phyloP scores from a whole-genome alignment of 108 stramenopile species.

The Craspedostauros australis region DNA sequence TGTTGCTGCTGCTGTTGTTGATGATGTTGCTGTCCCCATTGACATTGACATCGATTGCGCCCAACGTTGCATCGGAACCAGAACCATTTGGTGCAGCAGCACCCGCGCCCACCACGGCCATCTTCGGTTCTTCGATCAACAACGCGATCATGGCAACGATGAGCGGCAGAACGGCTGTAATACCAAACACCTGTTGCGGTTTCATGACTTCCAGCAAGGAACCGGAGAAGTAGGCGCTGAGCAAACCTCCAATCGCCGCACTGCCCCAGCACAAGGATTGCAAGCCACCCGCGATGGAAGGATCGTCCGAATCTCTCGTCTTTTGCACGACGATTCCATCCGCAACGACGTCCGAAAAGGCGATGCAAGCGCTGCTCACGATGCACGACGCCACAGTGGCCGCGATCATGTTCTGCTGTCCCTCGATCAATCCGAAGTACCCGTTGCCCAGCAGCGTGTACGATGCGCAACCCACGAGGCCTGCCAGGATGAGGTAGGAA shows the following conservation, averaged over 20 bases:
- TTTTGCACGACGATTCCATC: slow-evolving; percentile 94
- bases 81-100: background rate
- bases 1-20: background rate
- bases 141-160: slow-evolving; percentile 73
- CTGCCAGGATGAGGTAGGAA: slow-evolving; percentile 73
- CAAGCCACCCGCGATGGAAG: slow-evolving; percentile 65
- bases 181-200: slow-evolving; percentile 76
- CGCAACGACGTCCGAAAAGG: slow-evolving; percentile 91
- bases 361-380: slow-evolving; percentile 77
- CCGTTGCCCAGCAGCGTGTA: slow-evolving; percentile 48
- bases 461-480: slow-evolving; percentile 51
- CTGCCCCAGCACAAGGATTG: slow-evolving; percentile 91
- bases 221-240: slow-evolving; percentile 87
- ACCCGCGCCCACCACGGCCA: slow-evolving; percentile 4
- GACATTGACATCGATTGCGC: background rate
- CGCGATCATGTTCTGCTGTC: slow-evolving; percentile 4
- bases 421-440: slow-evolving; percentile 34
- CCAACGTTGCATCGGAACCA: background rate
- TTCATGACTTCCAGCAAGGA: slow-evolving; percentile 80
- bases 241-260: slow-evolving; percentile 82
- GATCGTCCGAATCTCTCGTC: slow-evolving; percentile 69
- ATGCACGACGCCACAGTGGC: slow-evolving; percentile 48
- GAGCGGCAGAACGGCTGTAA: slow-evolving; percentile 85
- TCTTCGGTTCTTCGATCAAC: slow-evolving; percentile 64
- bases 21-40: background rate